Evolutionary conservation across 257 asterid species (phyloP).

Genomic region (Euphrasia confusa): DNA sequence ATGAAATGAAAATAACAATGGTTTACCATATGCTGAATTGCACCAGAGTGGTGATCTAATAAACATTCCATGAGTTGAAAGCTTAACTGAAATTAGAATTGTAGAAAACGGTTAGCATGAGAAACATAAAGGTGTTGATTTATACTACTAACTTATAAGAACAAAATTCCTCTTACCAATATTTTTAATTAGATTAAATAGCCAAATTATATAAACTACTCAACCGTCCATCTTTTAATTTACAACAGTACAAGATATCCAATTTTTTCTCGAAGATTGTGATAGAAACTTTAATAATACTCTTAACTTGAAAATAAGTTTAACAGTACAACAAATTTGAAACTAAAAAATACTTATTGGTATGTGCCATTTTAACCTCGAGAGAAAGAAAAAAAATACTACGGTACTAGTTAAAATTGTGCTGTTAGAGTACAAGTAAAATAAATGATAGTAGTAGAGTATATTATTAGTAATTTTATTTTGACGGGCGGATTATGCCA

Average conservation of each 20-base stretch:
- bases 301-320: neutral
- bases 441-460: no score
- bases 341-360: neutral
- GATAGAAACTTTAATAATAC: neutral
- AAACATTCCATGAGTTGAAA: conserved; percentile 86
- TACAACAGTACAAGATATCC: neutral
- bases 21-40: conserved; percentile 61
- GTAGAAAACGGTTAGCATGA: conserved; percentile 19
- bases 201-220: no score
- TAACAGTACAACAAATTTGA: neutral
- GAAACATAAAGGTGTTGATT: conserved; percentile 10
- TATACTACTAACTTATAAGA: no score
- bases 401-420: conserved; percentile 27
- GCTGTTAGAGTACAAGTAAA: neutral
- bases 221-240: no score
- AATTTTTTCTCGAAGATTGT: no score
- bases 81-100: conserved; percentile 65
- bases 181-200: no score
- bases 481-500: conserved; percentile 11
- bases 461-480: neutral
- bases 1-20: conserved; percentile 16
- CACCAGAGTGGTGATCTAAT: conserved; percentile 51
- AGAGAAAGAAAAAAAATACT: conserved; percentile 5
- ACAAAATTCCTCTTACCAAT: no score
- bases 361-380: conserved; percentile 20